Conservation (phyloP, 805 yeast species). For the Pichia ethanolica region DNA sequence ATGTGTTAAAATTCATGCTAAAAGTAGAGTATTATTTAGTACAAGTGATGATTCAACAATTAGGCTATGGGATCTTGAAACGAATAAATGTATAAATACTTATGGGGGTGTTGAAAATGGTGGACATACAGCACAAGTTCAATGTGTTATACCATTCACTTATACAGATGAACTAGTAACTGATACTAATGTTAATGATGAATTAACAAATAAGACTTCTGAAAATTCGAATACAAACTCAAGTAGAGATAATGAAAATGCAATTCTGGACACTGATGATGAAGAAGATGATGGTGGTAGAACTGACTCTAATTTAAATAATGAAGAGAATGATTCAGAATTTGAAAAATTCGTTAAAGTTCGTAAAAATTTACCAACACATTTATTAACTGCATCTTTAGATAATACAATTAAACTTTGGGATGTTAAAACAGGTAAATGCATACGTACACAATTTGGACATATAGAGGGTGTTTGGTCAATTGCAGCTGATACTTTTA, state of each 20-base stretch:
- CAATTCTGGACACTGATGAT: constrained; percentile 7
- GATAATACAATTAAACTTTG: constrained; percentile 91
- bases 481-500: constrained; percentile 89
- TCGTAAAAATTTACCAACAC: constrained; percentile 57
- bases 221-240: not conserved
- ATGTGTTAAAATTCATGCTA: constrained; percentile 77
- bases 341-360: constrained; percentile 11
- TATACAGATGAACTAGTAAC: constrained; percentile 50
- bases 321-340: constrained; percentile 16
- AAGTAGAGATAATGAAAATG: constrained; percentile 37
- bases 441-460: constrained; percentile 92
- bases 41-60: constrained; percentile 90
- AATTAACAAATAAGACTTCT: constrained; percentile 1
- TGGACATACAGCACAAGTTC: constrained; percentile 94
- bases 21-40: constrained; percentile 71
- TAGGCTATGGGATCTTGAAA: constrained; percentile 86
- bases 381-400: constrained; percentile 76
- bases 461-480: constrained; percentile 99
- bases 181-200: constrained; percentile 18
- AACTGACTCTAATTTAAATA: constrained; percentile 7
- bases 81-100: constrained; percentile 69
- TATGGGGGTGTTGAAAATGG: constrained; percentile 67
- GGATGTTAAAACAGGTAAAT: constrained; percentile 82
- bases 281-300: not conserved
- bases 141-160: constrained; percentile 80